Evolutionary conservation across 2,329 filamentous ascomycete genomes (phyloP).

Genomic region (Myriosclerotinia duriaeana): DNA sequence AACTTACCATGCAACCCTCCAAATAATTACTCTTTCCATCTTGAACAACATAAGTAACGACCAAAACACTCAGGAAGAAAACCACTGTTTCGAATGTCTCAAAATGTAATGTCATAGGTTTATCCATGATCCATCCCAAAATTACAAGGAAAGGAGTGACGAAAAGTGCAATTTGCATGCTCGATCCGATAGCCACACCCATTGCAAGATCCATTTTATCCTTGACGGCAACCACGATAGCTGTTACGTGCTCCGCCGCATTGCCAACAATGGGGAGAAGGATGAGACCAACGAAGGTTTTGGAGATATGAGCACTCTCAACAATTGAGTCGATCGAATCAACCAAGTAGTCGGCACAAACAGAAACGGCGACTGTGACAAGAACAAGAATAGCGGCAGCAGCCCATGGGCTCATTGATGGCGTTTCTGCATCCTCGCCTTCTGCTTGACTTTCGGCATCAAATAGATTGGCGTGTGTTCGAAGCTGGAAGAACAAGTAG

Average conservation of each 20-base stretch:
- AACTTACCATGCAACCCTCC: conserved; percentile 65
- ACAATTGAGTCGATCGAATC: conserved; percentile 72
- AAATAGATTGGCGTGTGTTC: conserved; percentile 71
- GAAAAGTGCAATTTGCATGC: conserved; percentile 77
- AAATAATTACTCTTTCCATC: conserved; percentile 86
- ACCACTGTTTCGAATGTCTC: conserved; percentile 77
- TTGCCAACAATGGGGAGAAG: conserved; percentile 78
- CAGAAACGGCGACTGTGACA: conserved; percentile 65
- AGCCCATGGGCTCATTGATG: conserved; percentile 25
- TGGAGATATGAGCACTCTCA: conserved; percentile 66
- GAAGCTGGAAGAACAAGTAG: conserved; percentile 76
- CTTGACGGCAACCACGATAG: conserved; percentile 70
- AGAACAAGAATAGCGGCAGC: conserved; percentile 57
- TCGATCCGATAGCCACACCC: conserved; percentile 76
- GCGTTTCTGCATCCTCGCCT: conserved; percentile 21
- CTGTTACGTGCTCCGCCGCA: conserved; percentile 76
- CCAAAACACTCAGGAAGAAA: conserved; percentile 71
- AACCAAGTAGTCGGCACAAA: conserved; percentile 75
- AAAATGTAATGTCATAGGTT: conserved; percentile 73
- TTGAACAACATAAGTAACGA: conserved; percentile 74
- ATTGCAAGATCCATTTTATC: conserved; percentile 75
- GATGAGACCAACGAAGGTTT: conserved; percentile 76
- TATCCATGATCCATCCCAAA: conserved; percentile 69
- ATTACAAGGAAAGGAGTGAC: conserved; percentile 79
- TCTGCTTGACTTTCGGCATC: conserved; percentile 49